Conservation (phyloP, 441 rosid species). For the Eruca vesicaria region DNA sequence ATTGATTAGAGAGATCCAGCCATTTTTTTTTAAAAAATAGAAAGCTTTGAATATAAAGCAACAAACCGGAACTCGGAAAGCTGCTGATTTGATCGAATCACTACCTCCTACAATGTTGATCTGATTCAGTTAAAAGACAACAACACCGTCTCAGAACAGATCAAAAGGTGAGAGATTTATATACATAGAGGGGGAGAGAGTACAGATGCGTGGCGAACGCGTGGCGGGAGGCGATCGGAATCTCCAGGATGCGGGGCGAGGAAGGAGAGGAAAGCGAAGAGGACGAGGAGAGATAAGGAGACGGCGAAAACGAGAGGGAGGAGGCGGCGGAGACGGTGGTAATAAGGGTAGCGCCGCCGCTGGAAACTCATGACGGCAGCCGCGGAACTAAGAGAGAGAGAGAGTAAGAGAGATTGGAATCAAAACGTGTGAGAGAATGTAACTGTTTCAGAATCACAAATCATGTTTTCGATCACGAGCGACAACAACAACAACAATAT, state of each 20-base stretch:
- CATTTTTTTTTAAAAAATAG: too few species aligned
- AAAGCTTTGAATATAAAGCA: too few species aligned
- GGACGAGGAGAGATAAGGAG: constrained; percentile 46
- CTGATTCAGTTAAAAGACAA: constrained; percentile 5
- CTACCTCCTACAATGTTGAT: constrained; percentile 14
- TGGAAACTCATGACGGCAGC: constrained; percentile 44
- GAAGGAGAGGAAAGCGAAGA: constrained; percentile 53
- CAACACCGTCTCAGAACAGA: neutral
- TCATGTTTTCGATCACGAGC: constrained; percentile 9
- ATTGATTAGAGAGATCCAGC: constrained; percentile 3
- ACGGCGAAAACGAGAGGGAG: constrained; percentile 45
- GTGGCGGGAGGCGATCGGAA: constrained; percentile 29
- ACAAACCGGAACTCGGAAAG: constrained; percentile 53
- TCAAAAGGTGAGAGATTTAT: neutral
- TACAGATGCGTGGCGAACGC: constrained; percentile 34
- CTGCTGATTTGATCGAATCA: constrained; percentile 29
- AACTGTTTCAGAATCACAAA: neutral
- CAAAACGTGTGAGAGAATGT: neutral
- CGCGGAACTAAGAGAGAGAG: constrained; percentile 24
- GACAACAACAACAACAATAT: neutral
- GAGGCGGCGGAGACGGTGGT: constrained; percentile 43
- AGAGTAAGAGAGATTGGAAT: constrained; percentile 18
- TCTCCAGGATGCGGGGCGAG: constrained; percentile 51
- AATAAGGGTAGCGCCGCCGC: constrained; percentile 48
- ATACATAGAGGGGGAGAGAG: neutral